Evolutionary conservation across 495 filamentous ascomycete genomes (phyloP).

Genomic region (Aeminium ludgeri): DNA sequence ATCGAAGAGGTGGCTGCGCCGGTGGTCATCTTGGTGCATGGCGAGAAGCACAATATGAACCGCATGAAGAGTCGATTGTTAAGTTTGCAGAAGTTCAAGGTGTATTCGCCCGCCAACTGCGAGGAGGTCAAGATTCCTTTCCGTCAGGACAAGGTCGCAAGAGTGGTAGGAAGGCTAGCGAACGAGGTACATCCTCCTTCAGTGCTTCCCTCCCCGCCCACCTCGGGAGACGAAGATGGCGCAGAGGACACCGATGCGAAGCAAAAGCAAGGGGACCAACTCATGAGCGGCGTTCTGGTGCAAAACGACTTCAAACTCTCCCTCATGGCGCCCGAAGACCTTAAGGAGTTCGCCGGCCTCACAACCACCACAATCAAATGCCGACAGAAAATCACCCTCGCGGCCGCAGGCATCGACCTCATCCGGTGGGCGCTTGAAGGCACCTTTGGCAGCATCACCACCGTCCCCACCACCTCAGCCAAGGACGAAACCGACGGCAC

Average conservation of each 20-base stretch:
- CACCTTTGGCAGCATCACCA: constrained; percentile 76
- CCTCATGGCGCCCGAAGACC: constrained; percentile 88
- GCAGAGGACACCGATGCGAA: constrained; percentile 27
- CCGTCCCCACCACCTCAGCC: constrained; percentile 33
- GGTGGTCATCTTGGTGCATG: constrained; percentile 92
- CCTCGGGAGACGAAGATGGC: constrained; percentile 15
- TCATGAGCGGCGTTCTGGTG: constrained; percentile 80
- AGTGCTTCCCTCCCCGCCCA: constrained; percentile 2
- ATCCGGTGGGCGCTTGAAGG: constrained; percentile 89
- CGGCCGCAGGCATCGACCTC: constrained; percentile 73
- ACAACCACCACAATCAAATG: constrained; percentile 86
- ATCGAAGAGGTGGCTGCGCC: constrained; percentile 83
- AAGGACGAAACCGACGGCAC: constrained; percentile 29
- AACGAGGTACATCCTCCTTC: constrained; percentile 47
- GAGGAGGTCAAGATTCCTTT: constrained; percentile 93
- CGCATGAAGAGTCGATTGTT: constrained; percentile 83
- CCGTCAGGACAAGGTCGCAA: constrained; percentile 85
- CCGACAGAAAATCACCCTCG: constrained; percentile 70
- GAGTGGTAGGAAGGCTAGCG: constrained; percentile 88
- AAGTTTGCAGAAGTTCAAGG: constrained; percentile 78
- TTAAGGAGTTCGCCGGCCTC: constrained; percentile 86
- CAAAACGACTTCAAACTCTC: constrained; percentile 94
- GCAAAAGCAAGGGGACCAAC: constrained; percentile 31
- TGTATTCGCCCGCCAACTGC: constrained; percentile 83
- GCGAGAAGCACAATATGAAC: constrained; percentile 97